Evolutionary conservation across 192 early-diverging fungal genomes (phyloP).

Genomic region (Coemansia sp.): DNA sequence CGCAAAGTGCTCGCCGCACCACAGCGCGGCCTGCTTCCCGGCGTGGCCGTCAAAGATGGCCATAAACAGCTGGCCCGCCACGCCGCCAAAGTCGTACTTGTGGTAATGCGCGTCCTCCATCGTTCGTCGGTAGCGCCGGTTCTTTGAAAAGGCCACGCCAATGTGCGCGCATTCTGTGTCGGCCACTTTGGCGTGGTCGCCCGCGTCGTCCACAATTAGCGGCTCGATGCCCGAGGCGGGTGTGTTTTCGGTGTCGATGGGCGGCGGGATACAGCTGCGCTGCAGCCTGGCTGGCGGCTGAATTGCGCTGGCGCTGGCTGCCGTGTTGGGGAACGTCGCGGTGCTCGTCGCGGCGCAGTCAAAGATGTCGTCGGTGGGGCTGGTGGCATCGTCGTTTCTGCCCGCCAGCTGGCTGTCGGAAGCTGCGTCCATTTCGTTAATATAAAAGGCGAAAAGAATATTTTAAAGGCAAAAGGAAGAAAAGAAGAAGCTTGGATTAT

Average conservation of each 20-base stretch:
- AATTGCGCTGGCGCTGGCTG: constrained; percentile 28
- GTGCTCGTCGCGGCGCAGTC: constrained; percentile 2
- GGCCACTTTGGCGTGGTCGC: background rate
- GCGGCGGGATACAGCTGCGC: constrained; percentile 47
- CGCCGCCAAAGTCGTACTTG: constrained; percentile 78
- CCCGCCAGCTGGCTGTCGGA: background rate
- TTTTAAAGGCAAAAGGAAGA: background rate
- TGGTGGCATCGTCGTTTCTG: constrained; percentile 3
- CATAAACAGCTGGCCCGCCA: constrained; percentile 83
- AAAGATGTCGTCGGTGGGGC: constrained; percentile 14
- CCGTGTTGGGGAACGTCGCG: constrained; percentile 16
- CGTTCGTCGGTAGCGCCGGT: constrained; percentile 85
- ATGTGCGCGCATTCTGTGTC: constrained; percentile 24
- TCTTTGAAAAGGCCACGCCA: constrained; percentile 54
- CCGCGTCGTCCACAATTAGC: background rate
- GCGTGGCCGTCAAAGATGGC: constrained; percentile 98
- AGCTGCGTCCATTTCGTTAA: constrained; percentile 3
- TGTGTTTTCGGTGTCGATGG: constrained; percentile 46
- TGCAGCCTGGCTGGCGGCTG: constrained; percentile 40
- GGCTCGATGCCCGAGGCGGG: constrained; percentile 3
- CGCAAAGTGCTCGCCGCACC: constrained; percentile 89
- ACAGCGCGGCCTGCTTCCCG: constrained; percentile 90
- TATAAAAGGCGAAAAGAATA: background rate
- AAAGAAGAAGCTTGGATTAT: background rate
- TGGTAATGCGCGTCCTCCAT: constrained; percentile 98